Base-by-base conservation (phyloP, 2,329 filamentous ascomycete species). In the Fusarium falciforme region DNA sequence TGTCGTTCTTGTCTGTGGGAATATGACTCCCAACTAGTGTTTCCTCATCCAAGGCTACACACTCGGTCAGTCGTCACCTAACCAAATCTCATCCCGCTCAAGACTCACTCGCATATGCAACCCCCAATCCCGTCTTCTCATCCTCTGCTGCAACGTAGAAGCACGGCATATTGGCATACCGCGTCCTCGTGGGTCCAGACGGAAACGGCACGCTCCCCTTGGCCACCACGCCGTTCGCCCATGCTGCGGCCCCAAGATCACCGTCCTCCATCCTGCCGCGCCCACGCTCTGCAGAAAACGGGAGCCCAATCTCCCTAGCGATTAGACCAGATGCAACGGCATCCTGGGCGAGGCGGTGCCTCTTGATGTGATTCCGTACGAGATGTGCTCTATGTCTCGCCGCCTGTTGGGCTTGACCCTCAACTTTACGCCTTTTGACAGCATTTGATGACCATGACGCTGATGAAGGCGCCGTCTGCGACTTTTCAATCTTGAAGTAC, bases 401-500 rank as follows among this genome's bases (percentile, higher is more conserved):
- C 12, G 74, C 79, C 49, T 76, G 63, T 2, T 77, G 77, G 6
- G 80, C 79, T 25, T 80, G 80, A 38, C 87, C 83, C 35, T 88
- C 83, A 4, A 84, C 71, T 68, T 86, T 86, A 61, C 89, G 89
- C 72, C 85, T 85, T 81, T 89, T 91, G 65, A 92, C 88, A 8
- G 86, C 86, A 54, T 89, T 84, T n/a, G 85, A 82, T 10, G 90
- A 90, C 83, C 91, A 93, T 17, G 85, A 81, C 0, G 87, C 84
- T 9, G 80, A 81, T 2, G 83, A 72, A 0, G 89, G 86, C 1
- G 89, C 89, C 17, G 85, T 85, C 64, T 88, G 85, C 42, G 88
- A 85, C 54, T 86, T 87, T 78, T 92, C 89, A 59, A 93, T 88
- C 76, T 90, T 91, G 81, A 93, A 94, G 77, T 93, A 94, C 72